Evolutionary conservation across 1,139 yeast genomes (phyloP).

Genomic region (Diutina sp.): DNA sequence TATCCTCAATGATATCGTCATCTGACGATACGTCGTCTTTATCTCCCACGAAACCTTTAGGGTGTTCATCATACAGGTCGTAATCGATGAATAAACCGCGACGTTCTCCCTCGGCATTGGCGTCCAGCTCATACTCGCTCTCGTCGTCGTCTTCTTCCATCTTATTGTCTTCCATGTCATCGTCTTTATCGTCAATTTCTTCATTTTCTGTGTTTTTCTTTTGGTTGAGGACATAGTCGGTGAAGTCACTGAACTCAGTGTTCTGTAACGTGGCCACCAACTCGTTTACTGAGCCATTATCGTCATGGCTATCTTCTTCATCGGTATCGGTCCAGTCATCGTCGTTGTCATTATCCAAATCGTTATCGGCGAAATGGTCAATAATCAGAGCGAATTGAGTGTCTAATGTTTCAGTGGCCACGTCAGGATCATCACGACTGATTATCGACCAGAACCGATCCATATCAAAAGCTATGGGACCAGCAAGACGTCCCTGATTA

Average conservation of each 20-base stretch:
- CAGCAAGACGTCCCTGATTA: not conserved
- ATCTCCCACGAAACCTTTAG: not conserved
- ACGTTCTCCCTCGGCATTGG: not conserved
- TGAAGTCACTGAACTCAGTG: conserved; percentile 7
- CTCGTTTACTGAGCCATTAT: conserved; percentile 2
- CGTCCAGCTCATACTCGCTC: conserved; percentile 9
- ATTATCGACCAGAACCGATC: not conserved
- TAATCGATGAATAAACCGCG: not conserved
- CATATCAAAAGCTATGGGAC: not conserved
- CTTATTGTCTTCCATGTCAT: too few relatives aligned
- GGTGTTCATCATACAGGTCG: not conserved
- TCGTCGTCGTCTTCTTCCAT: conserved; percentile 5
- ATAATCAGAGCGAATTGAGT: not conserved
- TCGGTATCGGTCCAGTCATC: conserved; percentile 5
- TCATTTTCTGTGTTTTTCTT: too few relatives aligned
- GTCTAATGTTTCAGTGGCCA: not conserved
- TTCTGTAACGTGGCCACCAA: conserved; percentile 5
- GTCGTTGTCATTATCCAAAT: not conserved
- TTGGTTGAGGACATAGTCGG: conserved; percentile 6
- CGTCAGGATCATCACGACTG: not conserved
- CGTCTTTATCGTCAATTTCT: too few relatives aligned
- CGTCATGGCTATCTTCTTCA: not conserved
- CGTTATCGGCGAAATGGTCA: not conserved
- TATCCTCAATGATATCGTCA: not conserved
- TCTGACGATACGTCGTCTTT: not conserved